Conservation (phyloP, 139 green algal species). For the Picochlorum sp. region DNA sequence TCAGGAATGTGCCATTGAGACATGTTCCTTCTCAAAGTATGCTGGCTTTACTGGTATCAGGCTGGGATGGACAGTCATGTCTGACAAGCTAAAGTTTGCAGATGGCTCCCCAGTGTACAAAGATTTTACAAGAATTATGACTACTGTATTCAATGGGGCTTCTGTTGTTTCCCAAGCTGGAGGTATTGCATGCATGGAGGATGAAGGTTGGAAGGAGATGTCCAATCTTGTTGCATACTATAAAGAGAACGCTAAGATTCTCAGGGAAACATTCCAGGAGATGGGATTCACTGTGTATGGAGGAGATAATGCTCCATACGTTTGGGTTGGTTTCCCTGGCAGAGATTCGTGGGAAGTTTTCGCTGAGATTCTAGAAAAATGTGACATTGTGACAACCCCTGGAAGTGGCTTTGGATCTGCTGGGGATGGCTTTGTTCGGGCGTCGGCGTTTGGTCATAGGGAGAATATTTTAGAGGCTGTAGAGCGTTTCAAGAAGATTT, state of each 20-base stretch:
- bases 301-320: slow-evolving; percentile 90
- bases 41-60: slow-evolving; percentile 96
- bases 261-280: slow-evolving; percentile 75
- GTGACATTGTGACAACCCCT: slow-evolving; percentile 96
- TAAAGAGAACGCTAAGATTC: slow-evolving; percentile 95
- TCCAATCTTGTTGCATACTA: slow-evolving; percentile 83
- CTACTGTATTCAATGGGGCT: slow-evolving; percentile 96
- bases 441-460: slow-evolving; percentile 82
- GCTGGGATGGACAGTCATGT: slow-evolving; percentile 96
- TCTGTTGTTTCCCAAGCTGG: slow-evolving; percentile 89
- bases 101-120: slow-evolving; percentile 68
- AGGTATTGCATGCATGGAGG: slow-evolving; percentile 81
- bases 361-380: slow-evolving; percentile 87
- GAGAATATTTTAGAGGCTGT: slow-evolving; percentile 77
- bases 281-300: slow-evolving; percentile 93
- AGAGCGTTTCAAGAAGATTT: slow-evolving; percentile 57
- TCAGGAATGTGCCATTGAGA: slow-evolving; percentile 85
- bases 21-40: slow-evolving; percentile 94
- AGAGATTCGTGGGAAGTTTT: slow-evolving; percentile 92
- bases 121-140: slow-evolving; percentile 96
- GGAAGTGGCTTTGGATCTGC: slow-evolving; percentile 87
- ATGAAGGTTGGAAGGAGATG: slow-evolving; percentile 77
- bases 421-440: slow-evolving; percentile 96
- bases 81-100: slow-evolving; percentile 57
- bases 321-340: slow-evolving; percentile 95